Percentiles rank a stretch among this genome's conserved stretches.
Evolutionary conservation across 768 basidiomycete species (phyloP).

Genomic region (Coprinopsis strossmayeri): DNA sequence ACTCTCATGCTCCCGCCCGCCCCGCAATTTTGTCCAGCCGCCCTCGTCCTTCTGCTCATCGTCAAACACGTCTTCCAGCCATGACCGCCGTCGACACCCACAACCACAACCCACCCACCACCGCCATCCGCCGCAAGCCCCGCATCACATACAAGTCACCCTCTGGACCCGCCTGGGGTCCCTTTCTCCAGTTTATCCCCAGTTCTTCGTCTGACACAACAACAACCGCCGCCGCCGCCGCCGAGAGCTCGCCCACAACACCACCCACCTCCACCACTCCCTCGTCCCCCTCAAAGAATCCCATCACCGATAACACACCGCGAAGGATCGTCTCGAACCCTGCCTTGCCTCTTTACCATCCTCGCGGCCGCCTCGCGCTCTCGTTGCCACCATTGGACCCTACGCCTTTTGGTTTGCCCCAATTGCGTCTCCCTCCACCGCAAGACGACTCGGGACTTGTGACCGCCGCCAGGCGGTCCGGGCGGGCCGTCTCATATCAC

Average conservation of each 20-base stretch:
- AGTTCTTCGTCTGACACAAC: background rate
- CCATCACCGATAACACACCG: background rate
- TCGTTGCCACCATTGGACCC: slow-evolving; percentile 64
- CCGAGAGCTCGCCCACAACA: background rate
- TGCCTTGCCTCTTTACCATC: slow-evolving; percentile 62
- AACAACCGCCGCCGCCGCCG: background rate
- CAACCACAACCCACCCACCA: background rate
- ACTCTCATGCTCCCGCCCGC: no score
- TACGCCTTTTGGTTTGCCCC: slow-evolving; percentile 34
- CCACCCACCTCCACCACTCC: slow-evolving; percentile 12
- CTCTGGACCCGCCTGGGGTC: slow-evolving; percentile 24
- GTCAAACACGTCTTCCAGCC: background rate
- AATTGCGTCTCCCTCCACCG: slow-evolving; percentile 14
- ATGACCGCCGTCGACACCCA: background rate
- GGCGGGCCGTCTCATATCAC: background rate
- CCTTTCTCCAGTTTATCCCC: slow-evolving; percentile 12
- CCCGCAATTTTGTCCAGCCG: no score
- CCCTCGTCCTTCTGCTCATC: no score
- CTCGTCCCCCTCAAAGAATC: slow-evolving; percentile 2
- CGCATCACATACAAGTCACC: slow-evolving; percentile 54
- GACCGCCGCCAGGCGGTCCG: background rate
- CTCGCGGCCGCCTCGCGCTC: slow-evolving; percentile 53
- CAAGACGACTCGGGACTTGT: slow-evolving; percentile 25
- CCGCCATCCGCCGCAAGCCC: slow-evolving; percentile 48
- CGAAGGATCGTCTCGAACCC: slow-evolving; percentile 14